phyloP scores from a whole-genome alignment of 257 asterid species.

The Petunia secreta region DNA sequence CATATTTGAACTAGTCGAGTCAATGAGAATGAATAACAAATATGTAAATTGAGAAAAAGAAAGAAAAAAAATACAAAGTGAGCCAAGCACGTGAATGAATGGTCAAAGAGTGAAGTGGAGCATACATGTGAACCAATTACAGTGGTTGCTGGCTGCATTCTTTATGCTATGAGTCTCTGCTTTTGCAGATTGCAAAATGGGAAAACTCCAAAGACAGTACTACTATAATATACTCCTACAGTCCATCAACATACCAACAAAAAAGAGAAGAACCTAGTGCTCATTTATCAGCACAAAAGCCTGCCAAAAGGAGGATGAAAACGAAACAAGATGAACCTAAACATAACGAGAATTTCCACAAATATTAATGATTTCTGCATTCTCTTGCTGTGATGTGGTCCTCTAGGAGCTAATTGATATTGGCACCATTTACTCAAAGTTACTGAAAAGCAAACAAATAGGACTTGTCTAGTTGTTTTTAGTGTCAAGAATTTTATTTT shows the following conservation, averaged over 20 bases:
- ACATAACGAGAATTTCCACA: slow-evolving; percentile 15
- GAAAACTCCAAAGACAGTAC: no score
- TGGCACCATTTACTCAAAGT: not conserved
- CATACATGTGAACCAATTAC: slow-evolving; percentile 14
- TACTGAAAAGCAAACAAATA: no score
- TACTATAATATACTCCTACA: not conserved
- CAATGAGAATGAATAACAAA: no score
- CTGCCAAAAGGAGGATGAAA: slow-evolving; percentile 1
- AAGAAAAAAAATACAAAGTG: not conserved
- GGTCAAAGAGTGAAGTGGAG: not conserved
- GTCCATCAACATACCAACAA: slow-evolving; percentile 4
- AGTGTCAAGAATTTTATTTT: no score
- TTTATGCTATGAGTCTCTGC: no score
- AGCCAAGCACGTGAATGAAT: not conserved
- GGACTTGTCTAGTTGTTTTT: no score
- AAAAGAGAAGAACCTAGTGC: not conserved
- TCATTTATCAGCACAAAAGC: not conserved
- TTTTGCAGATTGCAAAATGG: no score
- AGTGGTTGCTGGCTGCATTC: not conserved
- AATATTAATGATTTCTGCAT: slow-evolving; percentile 18
- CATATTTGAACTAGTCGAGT: no score
- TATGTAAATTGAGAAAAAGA: not conserved
- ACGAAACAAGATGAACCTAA: not conserved
- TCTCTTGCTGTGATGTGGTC: not conserved
- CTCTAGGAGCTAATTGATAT: not conserved